These are phyloP conservation scores for Boletus patriciae DNA, from an alignment of 768 basidiomycete genomes.

Conservation along the genomic window DNA sequence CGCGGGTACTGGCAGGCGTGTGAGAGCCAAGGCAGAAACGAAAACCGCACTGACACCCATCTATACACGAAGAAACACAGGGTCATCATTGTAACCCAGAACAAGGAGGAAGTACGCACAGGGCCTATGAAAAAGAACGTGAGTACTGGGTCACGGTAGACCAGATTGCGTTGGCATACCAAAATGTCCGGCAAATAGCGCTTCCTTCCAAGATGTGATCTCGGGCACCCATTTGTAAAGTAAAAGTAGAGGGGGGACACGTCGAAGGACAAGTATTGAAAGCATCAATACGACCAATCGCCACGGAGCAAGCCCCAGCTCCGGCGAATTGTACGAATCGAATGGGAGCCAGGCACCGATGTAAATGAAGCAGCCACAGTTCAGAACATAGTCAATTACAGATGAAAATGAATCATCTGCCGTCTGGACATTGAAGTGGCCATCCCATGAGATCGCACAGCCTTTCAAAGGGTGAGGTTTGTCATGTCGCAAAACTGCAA, in stretches of 20 bases:
- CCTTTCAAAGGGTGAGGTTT: conserved; percentile 45
- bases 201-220: conserved; percentile 80
- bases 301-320: conserved; percentile 67
- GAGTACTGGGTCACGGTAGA: background rate
- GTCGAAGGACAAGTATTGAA: conserved; percentile 67
- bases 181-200: conserved; percentile 90
- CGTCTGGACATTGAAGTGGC: conserved; percentile 73
- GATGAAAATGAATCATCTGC: conserved; percentile 88
- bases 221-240: conserved; percentile 88
- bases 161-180: conserved; percentile 41
- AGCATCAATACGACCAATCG: conserved; percentile 67
- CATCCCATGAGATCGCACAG: conserved; percentile 90
- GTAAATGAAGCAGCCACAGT: conserved; percentile 79
- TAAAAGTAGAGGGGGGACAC: conserved; percentile 75
- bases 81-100: background rate
- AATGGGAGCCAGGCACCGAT: conserved; percentile 88
- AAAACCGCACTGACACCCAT: conserved; percentile 95
- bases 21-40: conserved; percentile 71
- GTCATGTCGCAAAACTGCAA: background rate
- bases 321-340: conserved; percentile 50
- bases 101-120: conserved; percentile 36
- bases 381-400: conserved; percentile 85
- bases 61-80: conserved; percentile 32
- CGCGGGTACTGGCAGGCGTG: conserved; percentile 55
- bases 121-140: conserved; percentile 42